These are phyloP conservation scores for Haplosporangium gracile DNA, from an alignment of 192 early-diverging fungal species.

Conservation along the genomic window DNA sequence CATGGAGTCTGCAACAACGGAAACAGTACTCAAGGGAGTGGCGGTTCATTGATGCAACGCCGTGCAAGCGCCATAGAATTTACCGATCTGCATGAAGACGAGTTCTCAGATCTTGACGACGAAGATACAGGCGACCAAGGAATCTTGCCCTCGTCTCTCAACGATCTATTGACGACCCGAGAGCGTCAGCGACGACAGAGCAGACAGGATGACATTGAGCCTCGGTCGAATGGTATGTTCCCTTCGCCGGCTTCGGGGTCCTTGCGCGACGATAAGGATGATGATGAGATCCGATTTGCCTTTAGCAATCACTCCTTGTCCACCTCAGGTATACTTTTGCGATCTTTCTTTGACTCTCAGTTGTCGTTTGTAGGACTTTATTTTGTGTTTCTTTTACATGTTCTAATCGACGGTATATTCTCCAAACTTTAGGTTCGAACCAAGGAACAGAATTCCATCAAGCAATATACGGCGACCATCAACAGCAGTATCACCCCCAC, in stretches of 20 bases:
- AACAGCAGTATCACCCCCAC: background rate
- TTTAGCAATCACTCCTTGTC: background rate
- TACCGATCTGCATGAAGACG: constrained; percentile 8
- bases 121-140: constrained; percentile 46
- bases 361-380: background rate
- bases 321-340: background rate
- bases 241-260: constrained; percentile 40
- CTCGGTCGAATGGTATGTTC: constrained; percentile 2
- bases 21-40: too few relatives aligned
- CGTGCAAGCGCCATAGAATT: constrained; percentile 13
- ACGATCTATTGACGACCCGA: constrained; percentile 63
- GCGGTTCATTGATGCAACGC: constrained; percentile 6
- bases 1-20: constrained; percentile 29
- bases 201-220: constrained; percentile 47
- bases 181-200: constrained; percentile 61
- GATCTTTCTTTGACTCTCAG: background rate
- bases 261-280: constrained; percentile 26
- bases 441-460: background rate
- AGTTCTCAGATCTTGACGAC: constrained; percentile 58
- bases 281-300: constrained; percentile 12
- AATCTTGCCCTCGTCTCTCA: constrained; percentile 65
- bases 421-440: background rate
- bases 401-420: background rate
- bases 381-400: background rate
- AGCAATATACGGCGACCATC: background rate